Conservation (phyloP, 805 yeast genomes). For the Nakazawaea peltata region DNA sequence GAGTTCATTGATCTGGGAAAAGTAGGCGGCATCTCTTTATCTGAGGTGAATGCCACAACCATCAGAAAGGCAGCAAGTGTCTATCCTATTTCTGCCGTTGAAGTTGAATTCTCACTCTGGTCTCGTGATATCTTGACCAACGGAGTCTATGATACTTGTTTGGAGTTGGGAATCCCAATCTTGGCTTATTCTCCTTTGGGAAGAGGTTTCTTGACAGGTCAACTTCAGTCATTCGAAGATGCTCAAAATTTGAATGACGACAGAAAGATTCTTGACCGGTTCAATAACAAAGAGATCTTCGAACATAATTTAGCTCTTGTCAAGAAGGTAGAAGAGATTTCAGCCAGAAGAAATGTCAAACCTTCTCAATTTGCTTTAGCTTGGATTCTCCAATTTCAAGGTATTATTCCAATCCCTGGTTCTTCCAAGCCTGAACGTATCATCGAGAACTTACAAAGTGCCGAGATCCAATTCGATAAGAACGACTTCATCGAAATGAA, state of each 20-base stretch:
- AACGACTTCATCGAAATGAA: slow-evolving; percentile 49
- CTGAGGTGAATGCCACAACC: slow-evolving; percentile 62
- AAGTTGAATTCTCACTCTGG: slow-evolving; percentile 72
- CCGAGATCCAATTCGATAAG: slow-evolving; percentile 37
- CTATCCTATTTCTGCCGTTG: slow-evolving; percentile 59
- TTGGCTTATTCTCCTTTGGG: slow-evolving; percentile 82
- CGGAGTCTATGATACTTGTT: slow-evolving; percentile 56
- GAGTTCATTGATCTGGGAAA: slow-evolving; percentile 57
- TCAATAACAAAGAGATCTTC: neutral
- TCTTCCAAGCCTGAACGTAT: slow-evolving; percentile 55
- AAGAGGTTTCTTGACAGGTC: slow-evolving; percentile 70
- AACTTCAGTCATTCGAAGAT: slow-evolving; percentile 34
- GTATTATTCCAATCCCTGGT: slow-evolving; percentile 76
- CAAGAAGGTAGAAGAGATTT: slow-evolving; percentile 38
- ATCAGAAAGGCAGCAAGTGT: slow-evolving; percentile 50
- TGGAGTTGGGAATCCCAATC: slow-evolving; percentile 53
- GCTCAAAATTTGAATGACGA: neutral
- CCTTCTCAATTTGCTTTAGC: slow-evolving; percentile 67
- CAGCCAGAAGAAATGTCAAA: slow-evolving; percentile 37
- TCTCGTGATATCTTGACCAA: slow-evolving; percentile 51
- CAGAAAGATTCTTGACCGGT: neutral
- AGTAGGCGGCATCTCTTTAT: slow-evolving; percentile 63
- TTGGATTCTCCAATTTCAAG: slow-evolving; percentile 45
- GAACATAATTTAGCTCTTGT: slow-evolving; percentile 23
- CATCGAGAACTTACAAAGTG: slow-evolving; percentile 43